phyloP scores from a whole-genome alignment of 768 basidiomycete genomes.

The Chiua virens region DNA sequence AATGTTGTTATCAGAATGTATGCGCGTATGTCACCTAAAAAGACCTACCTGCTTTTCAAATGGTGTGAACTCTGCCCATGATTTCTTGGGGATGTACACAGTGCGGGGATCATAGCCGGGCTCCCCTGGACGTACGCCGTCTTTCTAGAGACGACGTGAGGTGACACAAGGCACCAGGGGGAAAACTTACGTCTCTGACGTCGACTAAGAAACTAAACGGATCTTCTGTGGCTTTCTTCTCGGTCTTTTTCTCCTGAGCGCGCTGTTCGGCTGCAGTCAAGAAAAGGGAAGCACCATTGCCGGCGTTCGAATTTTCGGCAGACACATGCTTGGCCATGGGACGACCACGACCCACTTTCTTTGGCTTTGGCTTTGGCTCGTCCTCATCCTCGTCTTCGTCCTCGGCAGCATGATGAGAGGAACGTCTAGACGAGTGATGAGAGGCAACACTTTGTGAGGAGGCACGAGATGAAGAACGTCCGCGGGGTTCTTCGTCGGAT shows the following conservation, averaged over 20 bases:
- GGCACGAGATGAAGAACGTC: conserved; percentile 50
- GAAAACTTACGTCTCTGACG: conserved; percentile 60
- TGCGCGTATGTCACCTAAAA: background rate
- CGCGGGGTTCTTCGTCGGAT: conserved; percentile 53
- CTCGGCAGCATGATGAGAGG: conserved; percentile 38
- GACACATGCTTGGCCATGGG: conserved; percentile 32
- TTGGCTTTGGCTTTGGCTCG: conserved; percentile 38
- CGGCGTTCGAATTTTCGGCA: conserved; percentile 27
- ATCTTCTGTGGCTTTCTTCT: conserved; percentile 77
- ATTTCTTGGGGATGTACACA: conserved; percentile 69
- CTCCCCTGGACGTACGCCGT: conserved; percentile 73
- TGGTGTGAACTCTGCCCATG: conserved; percentile 85
- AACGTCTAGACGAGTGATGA: conserved; percentile 33
- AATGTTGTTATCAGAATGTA: conserved; percentile 1
- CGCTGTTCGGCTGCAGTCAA: conserved; percentile 83
- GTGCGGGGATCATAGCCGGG: conserved; percentile 91
- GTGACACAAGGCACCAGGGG: background rate
- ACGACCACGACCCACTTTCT: conserved; percentile 35
- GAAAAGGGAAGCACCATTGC: too few species aligned
- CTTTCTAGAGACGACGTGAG: conserved; percentile 55
- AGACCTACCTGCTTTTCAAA: conserved; percentile 83
- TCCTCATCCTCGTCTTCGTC: conserved; percentile 32
- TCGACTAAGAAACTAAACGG: conserved; percentile 76
- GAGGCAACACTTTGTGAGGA: conserved; percentile 43
- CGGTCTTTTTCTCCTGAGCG: conserved; percentile 72